These are phyloP conservation scores for Mimosa bimucronata DNA, from an alignment of 306 rosid species.

Conservation along the genomic window DNA sequence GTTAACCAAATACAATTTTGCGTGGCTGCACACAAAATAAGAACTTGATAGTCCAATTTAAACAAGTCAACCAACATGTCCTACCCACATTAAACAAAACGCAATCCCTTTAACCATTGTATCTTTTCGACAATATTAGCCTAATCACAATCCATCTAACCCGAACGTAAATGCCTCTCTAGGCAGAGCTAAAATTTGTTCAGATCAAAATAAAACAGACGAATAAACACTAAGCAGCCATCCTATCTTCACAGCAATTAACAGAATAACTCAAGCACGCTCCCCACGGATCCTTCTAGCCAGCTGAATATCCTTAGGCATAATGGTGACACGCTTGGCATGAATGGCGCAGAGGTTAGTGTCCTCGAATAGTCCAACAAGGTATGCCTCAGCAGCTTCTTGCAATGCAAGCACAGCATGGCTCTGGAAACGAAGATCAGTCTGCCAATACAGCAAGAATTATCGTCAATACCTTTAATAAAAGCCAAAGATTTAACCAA, in stretches of 20 bases:
- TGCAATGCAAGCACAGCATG: slow-evolving; percentile 90
- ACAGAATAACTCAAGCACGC: slow-evolving; percentile 57
- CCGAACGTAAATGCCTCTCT: slow-evolving; percentile 27
- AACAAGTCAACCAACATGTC: slow-evolving; percentile 19
- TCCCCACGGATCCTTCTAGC: slow-evolving; percentile 92
- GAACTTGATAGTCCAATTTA: background rate
- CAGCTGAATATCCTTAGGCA: slow-evolving; percentile 95
- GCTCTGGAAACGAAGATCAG: slow-evolving; percentile 95
- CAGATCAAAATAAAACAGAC: slow-evolving; percentile 11
- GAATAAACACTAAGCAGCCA: slow-evolving; percentile 62
- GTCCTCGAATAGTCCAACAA: slow-evolving; percentile 87
- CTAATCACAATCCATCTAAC: slow-evolving; percentile 35
- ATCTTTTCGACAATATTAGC: slow-evolving; percentile 22
- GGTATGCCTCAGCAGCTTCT: slow-evolving; percentile 96
- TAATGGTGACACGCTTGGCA: slow-evolving; percentile 92
- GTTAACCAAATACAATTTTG: slow-evolving; percentile 41
- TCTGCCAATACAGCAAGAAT: slow-evolving; percentile 44
- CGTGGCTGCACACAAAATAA: slow-evolving; percentile 53
- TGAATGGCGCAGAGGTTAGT: slow-evolving; percentile 92
- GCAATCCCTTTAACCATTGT: background rate
- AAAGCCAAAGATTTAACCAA: background rate
- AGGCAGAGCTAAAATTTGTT: slow-evolving; percentile 6
- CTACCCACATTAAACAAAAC: slow-evolving; percentile 25
- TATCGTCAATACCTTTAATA: too few species aligned
- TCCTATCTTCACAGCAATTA: background rate